These are phyloP conservation scores for Forsythia suspensa DNA, from an alignment of 257 asterid genomes.

Conservation along the genomic window DNA sequence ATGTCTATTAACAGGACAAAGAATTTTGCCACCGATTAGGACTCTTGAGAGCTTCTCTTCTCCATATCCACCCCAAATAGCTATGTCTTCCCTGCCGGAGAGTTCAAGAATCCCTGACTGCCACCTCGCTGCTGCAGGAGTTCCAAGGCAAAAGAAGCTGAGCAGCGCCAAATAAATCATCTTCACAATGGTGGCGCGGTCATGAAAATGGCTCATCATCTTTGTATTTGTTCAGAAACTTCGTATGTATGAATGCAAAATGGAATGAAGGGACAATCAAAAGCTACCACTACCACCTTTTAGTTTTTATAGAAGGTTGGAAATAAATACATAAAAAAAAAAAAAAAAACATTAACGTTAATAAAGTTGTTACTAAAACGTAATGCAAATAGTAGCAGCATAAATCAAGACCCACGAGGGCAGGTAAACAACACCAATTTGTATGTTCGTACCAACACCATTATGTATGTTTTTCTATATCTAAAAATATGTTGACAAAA, in stretches of 20 bases:
- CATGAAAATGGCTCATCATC: conserved; percentile 18
- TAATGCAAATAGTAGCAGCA: not conserved
- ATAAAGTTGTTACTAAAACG: not conserved
- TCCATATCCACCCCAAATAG: conserved; percentile 50
- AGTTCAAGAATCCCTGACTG: not conserved
- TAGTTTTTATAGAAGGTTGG: not conserved
- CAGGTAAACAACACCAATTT: conserved; percentile 1
- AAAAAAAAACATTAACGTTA: not conserved
- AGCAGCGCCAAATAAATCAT: conserved; percentile 17
- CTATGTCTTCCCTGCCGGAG: conserved; percentile 28
- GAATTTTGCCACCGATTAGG: conserved; percentile 51
- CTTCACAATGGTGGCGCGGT: not conserved
- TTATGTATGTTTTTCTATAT: not conserved
- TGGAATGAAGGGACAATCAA: not conserved
- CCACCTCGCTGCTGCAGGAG: conserved; percentile 4
- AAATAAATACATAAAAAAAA: not conserved
- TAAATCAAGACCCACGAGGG: not conserved
- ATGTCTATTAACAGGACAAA: conserved; percentile 39
- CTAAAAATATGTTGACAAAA: not conserved
- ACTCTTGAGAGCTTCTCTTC: conserved; percentile 67
- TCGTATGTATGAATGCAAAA: not conserved
- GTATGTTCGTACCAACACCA: not conserved
- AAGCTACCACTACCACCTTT: not conserved
- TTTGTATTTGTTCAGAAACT: not conserved
- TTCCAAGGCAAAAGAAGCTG: conserved; percentile 6